Percentiles rank a stretch among this genome's conserved stretches.
phyloP scores from a whole-genome alignment of 2,329 filamentous ascomycete species.

The Alternaria tenuissima region DNA sequence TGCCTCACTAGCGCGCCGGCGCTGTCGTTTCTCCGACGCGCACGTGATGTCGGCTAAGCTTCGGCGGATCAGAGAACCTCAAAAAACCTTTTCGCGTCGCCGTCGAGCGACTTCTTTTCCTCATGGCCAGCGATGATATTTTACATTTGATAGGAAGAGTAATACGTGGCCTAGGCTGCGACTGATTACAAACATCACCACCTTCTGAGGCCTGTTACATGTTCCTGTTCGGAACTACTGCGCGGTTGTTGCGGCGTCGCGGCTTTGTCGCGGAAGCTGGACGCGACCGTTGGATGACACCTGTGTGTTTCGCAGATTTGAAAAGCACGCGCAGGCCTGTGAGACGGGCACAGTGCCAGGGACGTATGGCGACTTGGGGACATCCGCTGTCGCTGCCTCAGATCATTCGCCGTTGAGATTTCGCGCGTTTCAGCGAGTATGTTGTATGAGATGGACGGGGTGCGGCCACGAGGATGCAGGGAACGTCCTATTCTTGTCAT shows the following conservation, averaged over 20 bases:
- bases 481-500: constrained; percentile 5
- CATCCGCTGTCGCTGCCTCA: constrained; percentile 14
- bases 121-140: constrained; percentile 51
- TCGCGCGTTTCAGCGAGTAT: constrained; percentile 20
- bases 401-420: constrained; percentile 21
- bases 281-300: constrained; percentile 19
- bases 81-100: constrained; percentile 3
- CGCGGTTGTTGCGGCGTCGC: constrained; percentile 7
- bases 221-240: constrained; percentile 5
- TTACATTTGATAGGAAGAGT: constrained; percentile 25
- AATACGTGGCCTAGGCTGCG: constrained; percentile 21
- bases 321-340: constrained; percentile 16
- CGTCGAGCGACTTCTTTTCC: not conserved
- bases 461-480: constrained; percentile 1
- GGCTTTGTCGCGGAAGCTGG: constrained; percentile 10
- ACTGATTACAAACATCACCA: constrained; percentile 30
- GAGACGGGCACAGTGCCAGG: constrained; percentile 20
- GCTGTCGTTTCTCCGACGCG: constrained; percentile 3
- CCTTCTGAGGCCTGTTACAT: constrained; percentile 29
- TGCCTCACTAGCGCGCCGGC: constrained; percentile 9
- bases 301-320: constrained; percentile 14
- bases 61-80: constrained; percentile 1
- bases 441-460: constrained; percentile 11
- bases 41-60: constrained; percentile 14
- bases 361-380: constrained; percentile 19